phyloP scores from a whole-genome alignment of 805 yeast species.

The Lachancea meyersii region DNA sequence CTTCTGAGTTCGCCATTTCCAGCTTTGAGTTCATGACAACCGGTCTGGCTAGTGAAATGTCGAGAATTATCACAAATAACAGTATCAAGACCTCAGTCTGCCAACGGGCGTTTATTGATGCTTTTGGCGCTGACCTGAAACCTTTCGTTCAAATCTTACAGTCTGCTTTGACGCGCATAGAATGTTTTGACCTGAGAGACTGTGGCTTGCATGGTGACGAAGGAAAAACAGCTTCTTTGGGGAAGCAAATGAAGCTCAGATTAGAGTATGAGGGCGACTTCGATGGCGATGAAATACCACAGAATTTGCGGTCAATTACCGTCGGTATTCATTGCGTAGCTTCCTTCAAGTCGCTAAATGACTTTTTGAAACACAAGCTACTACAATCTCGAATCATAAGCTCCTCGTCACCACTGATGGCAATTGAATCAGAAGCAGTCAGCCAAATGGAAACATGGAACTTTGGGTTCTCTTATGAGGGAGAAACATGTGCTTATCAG shows the following conservation, averaged over 20 bases:
- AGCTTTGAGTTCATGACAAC: conserved; percentile 72
- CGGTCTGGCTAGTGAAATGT: conserved; percentile 42
- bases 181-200: conserved; percentile 56
- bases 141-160: conserved; percentile 55
- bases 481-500: conserved; percentile 51
- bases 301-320: conserved; percentile 25
- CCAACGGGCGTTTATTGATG: conserved; percentile 40
- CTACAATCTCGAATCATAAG: conserved; percentile 25
- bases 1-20: conserved; percentile 39
- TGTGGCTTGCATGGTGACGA: conserved; percentile 36
- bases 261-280: conserved; percentile 38
- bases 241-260: conserved; percentile 61
- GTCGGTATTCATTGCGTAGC: conserved; percentile 50
- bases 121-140: conserved; percentile 34
- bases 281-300: conserved; percentile 22
- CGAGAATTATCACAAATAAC: conserved; percentile 19
- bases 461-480: conserved; percentile 54
- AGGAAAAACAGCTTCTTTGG: conserved; percentile 53
- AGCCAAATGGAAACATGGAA: conserved; percentile 27
- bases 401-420: conserved; percentile 19
- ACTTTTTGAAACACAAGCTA: conserved; percentile 38
- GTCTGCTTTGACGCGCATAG: conserved; percentile 66
- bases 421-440: conserved; percentile 7
- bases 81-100: conserved; percentile 33
- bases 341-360: conserved; percentile 40